Evolutionary conservation across 108 stramenopile genomes (phyloP).

Genomic region (Parietichytrium sp.): DNA sequence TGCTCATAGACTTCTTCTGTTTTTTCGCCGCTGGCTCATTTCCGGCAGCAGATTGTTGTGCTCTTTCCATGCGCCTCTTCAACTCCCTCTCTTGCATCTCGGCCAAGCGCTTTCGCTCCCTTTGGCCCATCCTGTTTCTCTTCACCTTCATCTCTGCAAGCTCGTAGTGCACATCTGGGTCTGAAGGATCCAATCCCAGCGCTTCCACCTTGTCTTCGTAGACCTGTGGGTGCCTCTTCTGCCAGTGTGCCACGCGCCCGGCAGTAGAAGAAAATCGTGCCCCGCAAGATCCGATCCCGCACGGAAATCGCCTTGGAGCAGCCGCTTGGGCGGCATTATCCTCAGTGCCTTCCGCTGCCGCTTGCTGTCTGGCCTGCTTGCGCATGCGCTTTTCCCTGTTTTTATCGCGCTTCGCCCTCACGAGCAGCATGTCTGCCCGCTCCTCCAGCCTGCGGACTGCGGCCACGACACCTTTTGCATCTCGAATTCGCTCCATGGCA

Average conservation of each 20-base stretch:
- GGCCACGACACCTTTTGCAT: neutral
- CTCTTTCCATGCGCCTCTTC: too few species aligned
- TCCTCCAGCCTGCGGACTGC: conserved; percentile 16
- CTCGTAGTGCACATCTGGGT: too few species aligned
- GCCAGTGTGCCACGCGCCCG: conserved; percentile 7
- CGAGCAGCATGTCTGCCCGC: neutral
- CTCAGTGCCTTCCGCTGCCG: too few species aligned
- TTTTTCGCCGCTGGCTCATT: neutral
- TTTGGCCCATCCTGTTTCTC: conserved; percentile 2
- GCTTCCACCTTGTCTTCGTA: neutral
- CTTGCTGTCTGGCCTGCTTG: neutral
- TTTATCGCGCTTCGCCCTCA: neutral
- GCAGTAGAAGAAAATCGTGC: neutral
- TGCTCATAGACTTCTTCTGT: too few species aligned
- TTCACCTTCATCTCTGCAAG: neutral
- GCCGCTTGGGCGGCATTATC: neutral
- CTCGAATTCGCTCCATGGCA: neutral
- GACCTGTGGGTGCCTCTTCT: neutral
- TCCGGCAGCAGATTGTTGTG: neutral
- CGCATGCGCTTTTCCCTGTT: neutral
- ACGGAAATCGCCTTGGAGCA: neutral
- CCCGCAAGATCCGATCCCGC: neutral
- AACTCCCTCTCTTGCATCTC: neutral
- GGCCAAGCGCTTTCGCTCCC: conserved; percentile 4
- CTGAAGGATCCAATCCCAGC: neutral